These are phyloP conservation scores for Lasiodiplodia sp. DNA, from an alignment of 2,329 filamentous ascomycete genomes.

Conservation along the genomic window DNA sequence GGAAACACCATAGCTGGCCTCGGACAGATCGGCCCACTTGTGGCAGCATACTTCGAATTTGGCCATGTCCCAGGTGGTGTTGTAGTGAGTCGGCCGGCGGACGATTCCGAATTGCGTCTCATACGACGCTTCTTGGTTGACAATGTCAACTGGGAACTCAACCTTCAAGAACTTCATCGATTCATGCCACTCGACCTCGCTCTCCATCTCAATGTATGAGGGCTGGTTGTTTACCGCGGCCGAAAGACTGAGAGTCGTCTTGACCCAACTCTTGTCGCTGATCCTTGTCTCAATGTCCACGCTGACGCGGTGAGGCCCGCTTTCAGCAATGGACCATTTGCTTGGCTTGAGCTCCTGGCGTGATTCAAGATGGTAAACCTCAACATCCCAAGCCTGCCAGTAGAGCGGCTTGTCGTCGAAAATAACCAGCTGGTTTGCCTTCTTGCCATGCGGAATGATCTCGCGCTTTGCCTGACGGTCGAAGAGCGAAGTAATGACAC, in stretches of 20 bases:
- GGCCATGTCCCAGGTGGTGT: slow-evolving; percentile 97
- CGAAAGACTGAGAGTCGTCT: slow-evolving; percentile 81
- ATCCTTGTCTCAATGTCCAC: slow-evolving; percentile 86
- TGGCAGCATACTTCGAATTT: slow-evolving; percentile 98
- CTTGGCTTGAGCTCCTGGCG: slow-evolving; percentile 75
- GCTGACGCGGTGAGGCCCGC: slow-evolving; percentile 77
- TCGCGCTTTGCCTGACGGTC: slow-evolving; percentile 78
- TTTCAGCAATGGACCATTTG: slow-evolving; percentile 74
- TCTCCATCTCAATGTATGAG: slow-evolving; percentile 77
- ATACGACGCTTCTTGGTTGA: slow-evolving; percentile 91
- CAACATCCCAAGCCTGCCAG: slow-evolving; percentile 98
- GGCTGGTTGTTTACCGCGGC: slow-evolving; percentile 70
- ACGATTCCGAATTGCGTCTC: slow-evolving; percentile 94
- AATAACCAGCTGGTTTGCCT: slow-evolving; percentile 90
- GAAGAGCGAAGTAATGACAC: slow-evolving; percentile 83
- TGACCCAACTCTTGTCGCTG: slow-evolving; percentile 84
- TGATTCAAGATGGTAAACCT: slow-evolving; percentile 92
- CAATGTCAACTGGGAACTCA: slow-evolving; percentile 92
- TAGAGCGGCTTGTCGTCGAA: slow-evolving; percentile 98
- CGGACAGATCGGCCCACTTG: slow-evolving; percentile 90
- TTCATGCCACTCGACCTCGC: slow-evolving; percentile 96
- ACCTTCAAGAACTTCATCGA: slow-evolving; percentile 98
- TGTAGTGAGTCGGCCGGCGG: slow-evolving; percentile 93
- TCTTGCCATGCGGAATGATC: slow-evolving; percentile 73
- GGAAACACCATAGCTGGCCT: slow-evolving; percentile 87